phyloP scores from a whole-genome alignment of 306 rosid species.

The Hippophae tibetana region DNA sequence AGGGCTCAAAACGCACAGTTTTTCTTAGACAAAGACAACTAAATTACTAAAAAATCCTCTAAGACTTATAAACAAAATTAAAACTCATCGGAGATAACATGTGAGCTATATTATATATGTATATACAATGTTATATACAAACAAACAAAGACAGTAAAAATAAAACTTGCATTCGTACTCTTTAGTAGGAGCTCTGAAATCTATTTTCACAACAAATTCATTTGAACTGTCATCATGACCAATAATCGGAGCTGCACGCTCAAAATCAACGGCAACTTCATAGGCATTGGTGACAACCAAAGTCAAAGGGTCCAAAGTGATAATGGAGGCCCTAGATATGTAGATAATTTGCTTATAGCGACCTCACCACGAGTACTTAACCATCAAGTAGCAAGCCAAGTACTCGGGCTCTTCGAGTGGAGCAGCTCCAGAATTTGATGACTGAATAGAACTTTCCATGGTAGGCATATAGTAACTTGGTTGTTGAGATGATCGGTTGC shows the following conservation, averaged over 20 bases:
- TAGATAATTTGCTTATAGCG: slow-evolving; percentile 89
- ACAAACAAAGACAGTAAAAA: too few relatives aligned
- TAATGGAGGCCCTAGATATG: slow-evolving; percentile 45
- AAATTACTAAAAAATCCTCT: too few relatives aligned
- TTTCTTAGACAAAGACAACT: too few relatives aligned
- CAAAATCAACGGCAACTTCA: slow-evolving; percentile 59
- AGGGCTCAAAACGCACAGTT: too few relatives aligned
- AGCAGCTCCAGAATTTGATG: slow-evolving; percentile 17
- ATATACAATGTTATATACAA: too few relatives aligned
- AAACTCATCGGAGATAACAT: too few relatives aligned
- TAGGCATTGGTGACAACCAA: slow-evolving; percentile 78
- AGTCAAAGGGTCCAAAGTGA: slow-evolving; percentile 13
- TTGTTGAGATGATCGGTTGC: slow-evolving; percentile 32
- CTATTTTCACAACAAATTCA: slow-evolving; percentile 49
- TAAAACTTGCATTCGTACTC: too few relatives aligned
- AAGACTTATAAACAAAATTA: too few relatives aligned
- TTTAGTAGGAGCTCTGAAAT: too few relatives aligned
- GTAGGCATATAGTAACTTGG: slow-evolving; percentile 5
- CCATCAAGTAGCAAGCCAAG: slow-evolving; percentile 67
- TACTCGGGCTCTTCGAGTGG: slow-evolving; percentile 80
- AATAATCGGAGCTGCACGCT: slow-evolving; percentile 54
- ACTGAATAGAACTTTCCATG: slow-evolving; percentile 29
- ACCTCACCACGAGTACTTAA: slow-evolving; percentile 98
- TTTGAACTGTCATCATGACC: slow-evolving; percentile 75
- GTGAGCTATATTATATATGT: too few relatives aligned